These are phyloP conservation scores for Hypericum androsaemum DNA, from an alignment of 345 rosid genomes.

Conservation along the genomic window DNA sequence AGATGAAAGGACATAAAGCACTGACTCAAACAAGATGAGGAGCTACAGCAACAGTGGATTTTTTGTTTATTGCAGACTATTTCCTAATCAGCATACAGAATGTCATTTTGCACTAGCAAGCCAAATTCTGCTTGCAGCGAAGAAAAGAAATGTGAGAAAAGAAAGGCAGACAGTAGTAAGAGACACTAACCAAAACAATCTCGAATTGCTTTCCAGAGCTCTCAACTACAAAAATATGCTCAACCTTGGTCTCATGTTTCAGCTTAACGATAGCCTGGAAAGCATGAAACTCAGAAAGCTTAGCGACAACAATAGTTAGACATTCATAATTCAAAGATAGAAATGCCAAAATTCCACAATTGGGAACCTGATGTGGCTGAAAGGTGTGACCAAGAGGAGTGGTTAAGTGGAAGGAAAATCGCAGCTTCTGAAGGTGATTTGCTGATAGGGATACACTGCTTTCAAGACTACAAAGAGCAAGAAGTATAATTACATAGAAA, in stretches of 20 bases:
- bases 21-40: too few species aligned
- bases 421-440: conserved; percentile 92
- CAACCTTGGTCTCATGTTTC: conserved; percentile 77
- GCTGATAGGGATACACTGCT: conserved; percentile 60
- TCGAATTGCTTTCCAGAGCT: conserved; percentile 69
- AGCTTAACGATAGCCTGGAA: conserved; percentile 84
- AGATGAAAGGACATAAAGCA: too few species aligned
- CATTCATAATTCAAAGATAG: conserved; percentile 4
- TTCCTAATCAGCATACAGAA: too few species aligned
- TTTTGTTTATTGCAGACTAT: too few species aligned
- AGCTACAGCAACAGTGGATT: too few species aligned
- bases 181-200: conserved; percentile 63
- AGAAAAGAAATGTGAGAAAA: background rate
- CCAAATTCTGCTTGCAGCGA: background rate
- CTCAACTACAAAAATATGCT: conserved; percentile 69
- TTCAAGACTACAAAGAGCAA: conserved; percentile 41
- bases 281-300: conserved; percentile 17
- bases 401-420: conserved; percentile 56
- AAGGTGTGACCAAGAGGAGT: conserved; percentile 58
- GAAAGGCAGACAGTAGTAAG: conserved; percentile 6
- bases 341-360: background rate
- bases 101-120: background rate
- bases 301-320: conserved; percentile 10
- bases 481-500: background rate
- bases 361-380: conserved; percentile 89